phyloP scores from a whole-genome alignment of 352 stramenopile genomes.

The Pythium vanterpoolii region DNA sequence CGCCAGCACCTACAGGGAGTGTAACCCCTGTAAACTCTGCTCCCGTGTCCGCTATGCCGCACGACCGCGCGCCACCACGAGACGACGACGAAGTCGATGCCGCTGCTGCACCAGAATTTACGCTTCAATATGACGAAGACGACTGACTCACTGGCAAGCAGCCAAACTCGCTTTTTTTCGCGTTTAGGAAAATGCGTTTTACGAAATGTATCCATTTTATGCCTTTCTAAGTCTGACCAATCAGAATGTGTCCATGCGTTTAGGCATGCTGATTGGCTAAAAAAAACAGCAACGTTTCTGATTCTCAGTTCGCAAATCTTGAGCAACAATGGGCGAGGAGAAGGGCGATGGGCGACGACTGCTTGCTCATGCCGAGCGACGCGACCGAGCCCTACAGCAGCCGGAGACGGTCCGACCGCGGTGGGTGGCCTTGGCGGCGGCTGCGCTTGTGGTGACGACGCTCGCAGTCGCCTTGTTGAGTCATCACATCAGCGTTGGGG shows the following conservation, averaged over 20 bases:
- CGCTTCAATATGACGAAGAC: conserved; percentile 75
- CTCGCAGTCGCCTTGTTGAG: not conserved
- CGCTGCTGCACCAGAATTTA: conserved; percentile 53
- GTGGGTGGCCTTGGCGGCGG: not conserved
- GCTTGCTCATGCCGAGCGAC: not conserved
- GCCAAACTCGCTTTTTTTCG: not conserved
- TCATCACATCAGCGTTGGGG: not conserved
- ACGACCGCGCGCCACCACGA: conserved; percentile 17
- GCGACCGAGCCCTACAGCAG: not conserved
- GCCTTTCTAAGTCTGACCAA: not conserved
- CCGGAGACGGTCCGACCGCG: not conserved
- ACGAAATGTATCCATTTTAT: conserved; percentile 15
- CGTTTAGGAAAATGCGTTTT: not conserved
- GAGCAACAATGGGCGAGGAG: not conserved
- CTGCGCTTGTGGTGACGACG: not conserved
- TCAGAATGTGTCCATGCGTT: conserved; percentile 1
- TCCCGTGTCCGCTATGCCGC: not conserved
- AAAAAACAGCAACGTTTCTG: not conserved
- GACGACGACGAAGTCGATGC: conserved; percentile 67
- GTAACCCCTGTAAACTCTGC: not conserved
- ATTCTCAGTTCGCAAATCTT: not conserved
- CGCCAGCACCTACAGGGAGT: not conserved
- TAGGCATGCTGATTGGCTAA: conserved; percentile 6
- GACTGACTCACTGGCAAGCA: conserved; percentile 28
- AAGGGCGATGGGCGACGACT: not conserved